Evolutionary conservation across 306 rosid genomes (phyloP).

Genomic region (Luffa aegyptiaca): DNA sequence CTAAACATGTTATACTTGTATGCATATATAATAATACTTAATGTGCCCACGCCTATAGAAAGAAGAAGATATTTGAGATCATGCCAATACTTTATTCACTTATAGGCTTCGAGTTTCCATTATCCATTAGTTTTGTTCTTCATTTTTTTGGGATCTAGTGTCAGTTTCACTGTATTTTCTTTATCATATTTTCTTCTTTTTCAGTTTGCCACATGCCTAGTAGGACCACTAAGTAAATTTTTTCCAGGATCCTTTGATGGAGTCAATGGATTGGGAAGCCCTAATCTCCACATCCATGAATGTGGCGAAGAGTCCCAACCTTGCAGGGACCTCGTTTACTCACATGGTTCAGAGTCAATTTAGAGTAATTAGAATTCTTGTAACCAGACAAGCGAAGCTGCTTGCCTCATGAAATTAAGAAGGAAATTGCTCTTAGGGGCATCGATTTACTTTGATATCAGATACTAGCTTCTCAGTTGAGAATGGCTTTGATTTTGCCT

Average conservation of each 20-base stretch:
- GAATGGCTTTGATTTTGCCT: not conserved
- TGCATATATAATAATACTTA: not conserved
- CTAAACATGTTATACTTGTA: not conserved
- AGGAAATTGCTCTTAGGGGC: not conserved
- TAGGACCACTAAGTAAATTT: not conserved
- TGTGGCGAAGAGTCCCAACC: not conserved
- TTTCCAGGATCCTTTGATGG: not conserved
- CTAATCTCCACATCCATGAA: not conserved
- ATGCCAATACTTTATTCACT: not conserved
- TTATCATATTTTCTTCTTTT: not conserved
- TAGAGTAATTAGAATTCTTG: not conserved
- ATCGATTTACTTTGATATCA: not conserved
- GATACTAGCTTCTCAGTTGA: not conserved
- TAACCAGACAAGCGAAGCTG: not conserved
- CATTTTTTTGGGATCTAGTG: not conserved
- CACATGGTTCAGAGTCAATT: not conserved
- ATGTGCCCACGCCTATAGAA: not conserved
- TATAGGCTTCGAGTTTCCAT: not conserved
- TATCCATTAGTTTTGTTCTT: not conserved
- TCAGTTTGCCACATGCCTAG: slow-evolving; percentile 2
- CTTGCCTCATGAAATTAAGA: not conserved
- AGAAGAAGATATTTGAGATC: not conserved
- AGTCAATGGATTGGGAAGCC: not conserved
- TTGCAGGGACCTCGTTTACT: not conserved
- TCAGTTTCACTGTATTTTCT: not conserved